Conservation (phyloP, 1,284 basidiomycete species). For the Ceratobasidium sp. region DNA sequence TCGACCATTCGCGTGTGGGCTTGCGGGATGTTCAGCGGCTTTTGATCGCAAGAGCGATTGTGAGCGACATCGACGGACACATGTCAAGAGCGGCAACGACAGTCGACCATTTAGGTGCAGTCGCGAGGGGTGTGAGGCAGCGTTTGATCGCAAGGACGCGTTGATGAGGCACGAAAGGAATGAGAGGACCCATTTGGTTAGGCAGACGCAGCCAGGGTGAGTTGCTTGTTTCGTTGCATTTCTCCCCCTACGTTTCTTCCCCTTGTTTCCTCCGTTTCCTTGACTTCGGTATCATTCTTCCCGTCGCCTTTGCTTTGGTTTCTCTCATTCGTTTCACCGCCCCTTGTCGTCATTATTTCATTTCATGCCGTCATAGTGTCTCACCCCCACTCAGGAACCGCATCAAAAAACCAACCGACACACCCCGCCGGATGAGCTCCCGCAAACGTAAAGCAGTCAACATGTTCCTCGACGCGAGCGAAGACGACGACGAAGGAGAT, state of each 20-base stretch:
- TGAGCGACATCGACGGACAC: constrained; percentile 26
- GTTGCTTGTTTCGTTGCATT: not conserved
- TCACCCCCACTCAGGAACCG: no score
- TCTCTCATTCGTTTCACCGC: no score
- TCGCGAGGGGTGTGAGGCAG: constrained; percentile 17
- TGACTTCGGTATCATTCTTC: no score
- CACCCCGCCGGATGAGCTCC: no score
- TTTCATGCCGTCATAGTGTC: no score
- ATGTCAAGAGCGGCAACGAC: constrained; percentile 2
- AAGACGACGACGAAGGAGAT: not conserved
- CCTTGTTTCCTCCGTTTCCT: no score
- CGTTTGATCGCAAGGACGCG: constrained; percentile 34
- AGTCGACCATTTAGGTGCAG: constrained; percentile 18
- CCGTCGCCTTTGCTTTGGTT: no score
- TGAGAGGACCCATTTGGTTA: constrained; percentile 29
- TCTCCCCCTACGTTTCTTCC: not conserved
- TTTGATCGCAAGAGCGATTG: constrained; percentile 34
- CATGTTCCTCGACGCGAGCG: no score
- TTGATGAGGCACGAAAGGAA: constrained; percentile 33
- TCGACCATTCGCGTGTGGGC: constrained; percentile 25
- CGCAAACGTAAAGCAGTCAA: no score
- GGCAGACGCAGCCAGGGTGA: constrained; percentile 21
- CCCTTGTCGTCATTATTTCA: no score
- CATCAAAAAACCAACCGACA: no score
- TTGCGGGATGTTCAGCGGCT: constrained; percentile 13